Evolutionary conservation across 768 basidiomycete genomes (phyloP), one percentile per base, ranked within the genome.

Genomic region (Xerocomellus amylosporus): DNA sequence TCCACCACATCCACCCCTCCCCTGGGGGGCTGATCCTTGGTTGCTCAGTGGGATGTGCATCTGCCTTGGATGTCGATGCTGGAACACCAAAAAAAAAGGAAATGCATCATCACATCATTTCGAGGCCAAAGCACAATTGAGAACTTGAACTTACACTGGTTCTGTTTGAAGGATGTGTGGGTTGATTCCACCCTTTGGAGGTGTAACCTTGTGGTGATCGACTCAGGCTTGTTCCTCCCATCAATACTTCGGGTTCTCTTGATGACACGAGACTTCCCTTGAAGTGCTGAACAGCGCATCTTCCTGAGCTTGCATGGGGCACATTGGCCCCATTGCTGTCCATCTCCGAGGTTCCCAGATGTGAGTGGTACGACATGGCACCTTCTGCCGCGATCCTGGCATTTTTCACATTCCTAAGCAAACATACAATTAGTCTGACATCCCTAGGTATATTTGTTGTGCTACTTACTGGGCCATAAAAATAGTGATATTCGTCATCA

Each of bases 381-480:
- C 4, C 36, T 19, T 15, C 8, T 4, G 5, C 41, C 56, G 4
- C 14, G 14, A 0, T 28, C 42, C 30, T 8, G 5, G 12, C 56
- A 57, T 1, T 8, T 1, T 7, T 26, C 14, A 12, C 58, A 59
- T 30, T 39, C 46, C 58, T 58, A 13, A 30, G 1, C 8, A n/a
- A 24, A 22, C 10, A 19, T 7, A 19, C 10, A 30, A 10, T 37
- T 19, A 53, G 20, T 6, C 4, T 12, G 7, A 37, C 7, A 13
- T 30, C 9, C 22, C 15, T 2, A 19, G 30, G n/a, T 7, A 33
- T 26, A n/a, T 17, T n/a, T 15, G 5, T 10, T 15, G 5, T 10
- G n/a, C 22, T 4, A 20, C 46, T 33, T 28, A 50, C 58, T 14
- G 59, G 59, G 4, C n/a, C 9, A 13, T 59, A 59, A 1, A 51